Conservation (phyloP, 2,329 filamentous ascomycete species). For the Cladosporium sp. region DNA sequence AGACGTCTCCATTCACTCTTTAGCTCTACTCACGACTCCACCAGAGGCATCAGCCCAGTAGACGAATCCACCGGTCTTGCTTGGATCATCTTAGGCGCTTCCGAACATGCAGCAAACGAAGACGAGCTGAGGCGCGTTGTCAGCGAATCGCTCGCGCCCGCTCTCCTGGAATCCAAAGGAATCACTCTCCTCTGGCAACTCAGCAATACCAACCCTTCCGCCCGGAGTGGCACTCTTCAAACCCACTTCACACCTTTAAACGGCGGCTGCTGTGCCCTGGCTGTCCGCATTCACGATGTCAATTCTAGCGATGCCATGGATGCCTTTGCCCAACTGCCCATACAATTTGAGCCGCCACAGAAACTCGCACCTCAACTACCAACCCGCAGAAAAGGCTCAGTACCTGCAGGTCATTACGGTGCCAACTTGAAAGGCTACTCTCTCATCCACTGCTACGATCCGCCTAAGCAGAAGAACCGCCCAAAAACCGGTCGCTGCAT, state of each 20-base stretch:
- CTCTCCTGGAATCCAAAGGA: conserved; percentile 10
- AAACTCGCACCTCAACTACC: not conserved
- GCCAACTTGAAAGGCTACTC: conserved; percentile 13
- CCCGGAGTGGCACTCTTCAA: conserved; percentile 13
- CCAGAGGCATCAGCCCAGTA: not conserved
- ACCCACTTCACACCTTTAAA: conserved; percentile 11
- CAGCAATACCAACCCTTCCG: conserved; percentile 14
- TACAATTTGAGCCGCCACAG: conserved; percentile 9
- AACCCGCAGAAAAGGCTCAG: not conserved
- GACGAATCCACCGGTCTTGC: conserved; percentile 4
- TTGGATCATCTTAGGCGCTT: conserved; percentile 12
- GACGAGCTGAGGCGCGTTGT: conserved; percentile 8
- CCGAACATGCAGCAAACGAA: not conserved
- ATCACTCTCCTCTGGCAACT: conserved; percentile 13
- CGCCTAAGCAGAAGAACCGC: not conserved
- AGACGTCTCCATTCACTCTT: conserved; percentile 3
- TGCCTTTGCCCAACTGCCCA: not conserved
- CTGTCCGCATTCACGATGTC: conserved; percentile 12
- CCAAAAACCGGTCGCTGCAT: conserved; percentile 12
- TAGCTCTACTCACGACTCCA: conserved; percentile 1
- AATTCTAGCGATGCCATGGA: conserved; percentile 2
- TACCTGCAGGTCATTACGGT: conserved; percentile 10
- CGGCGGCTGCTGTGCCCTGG: conserved; percentile 16
- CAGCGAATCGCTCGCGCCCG: conserved; percentile 8
- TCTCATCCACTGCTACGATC: conserved; percentile 15